Conservation (phyloP, 2,329 filamentous ascomycete genomes). For the Triangularia setosa region DNA sequence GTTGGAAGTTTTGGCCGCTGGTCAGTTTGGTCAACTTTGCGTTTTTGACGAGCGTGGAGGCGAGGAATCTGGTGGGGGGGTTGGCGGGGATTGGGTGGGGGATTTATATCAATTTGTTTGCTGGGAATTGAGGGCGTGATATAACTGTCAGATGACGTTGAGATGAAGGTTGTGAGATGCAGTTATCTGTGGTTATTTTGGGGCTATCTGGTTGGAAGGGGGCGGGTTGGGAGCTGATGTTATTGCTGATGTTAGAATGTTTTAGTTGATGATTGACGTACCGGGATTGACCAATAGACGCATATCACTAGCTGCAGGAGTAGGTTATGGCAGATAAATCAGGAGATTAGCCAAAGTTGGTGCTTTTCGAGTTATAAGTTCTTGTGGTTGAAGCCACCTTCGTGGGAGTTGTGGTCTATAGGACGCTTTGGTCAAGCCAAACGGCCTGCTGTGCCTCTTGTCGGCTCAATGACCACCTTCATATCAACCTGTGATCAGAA, state of each 20-base stretch:
- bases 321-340: background rate
- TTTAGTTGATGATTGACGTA: background rate
- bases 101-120: conserved; percentile 63
- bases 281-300: background rate
- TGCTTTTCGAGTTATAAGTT: too few species aligned
- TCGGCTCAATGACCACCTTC: too few species aligned
- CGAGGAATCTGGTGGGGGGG: conserved; percentile 62
- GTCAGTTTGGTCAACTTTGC: conserved; percentile 66
- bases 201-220: background rate
- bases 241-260: background rate
- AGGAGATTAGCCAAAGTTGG: background rate
- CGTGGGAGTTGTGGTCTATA: too few species aligned
- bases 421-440: too few species aligned
- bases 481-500: too few species aligned
- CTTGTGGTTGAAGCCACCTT: too few species aligned
- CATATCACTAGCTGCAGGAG: background rate
- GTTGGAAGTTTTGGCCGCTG: conserved; percentile 66
- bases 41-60: conserved; percentile 59
- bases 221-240: background rate
- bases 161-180: background rate
- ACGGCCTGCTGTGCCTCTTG: too few species aligned
- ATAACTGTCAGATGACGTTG: too few species aligned
- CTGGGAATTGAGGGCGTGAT: conserved; percentile 28
- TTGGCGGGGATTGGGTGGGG: conserved; percentile 68
- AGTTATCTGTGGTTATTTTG: background rate